Percentiles rank a stretch among this genome's conserved stretches.
These are phyloP conservation scores for Clavulina sp. DNA, from an alignment of 768 basidiomycete genomes.

Conservation along the genomic window DNA sequence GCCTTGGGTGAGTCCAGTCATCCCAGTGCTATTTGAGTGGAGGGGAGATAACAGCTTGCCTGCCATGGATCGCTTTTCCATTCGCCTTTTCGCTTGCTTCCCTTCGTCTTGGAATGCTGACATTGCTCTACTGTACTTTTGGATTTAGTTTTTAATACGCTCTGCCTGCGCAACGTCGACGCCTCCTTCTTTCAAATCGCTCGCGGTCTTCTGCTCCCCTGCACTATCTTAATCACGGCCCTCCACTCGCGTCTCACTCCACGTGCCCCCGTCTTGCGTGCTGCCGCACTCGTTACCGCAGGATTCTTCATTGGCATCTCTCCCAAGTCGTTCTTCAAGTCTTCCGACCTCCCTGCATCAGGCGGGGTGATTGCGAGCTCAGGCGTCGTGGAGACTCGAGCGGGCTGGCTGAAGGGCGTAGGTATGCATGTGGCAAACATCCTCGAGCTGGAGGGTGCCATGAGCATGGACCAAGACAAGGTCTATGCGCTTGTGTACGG, in stretches of 20 bases:
- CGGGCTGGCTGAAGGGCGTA: no score
- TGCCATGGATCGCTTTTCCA: no score
- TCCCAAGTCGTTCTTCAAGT: constrained; percentile 24
- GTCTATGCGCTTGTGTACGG: constrained; percentile 38
- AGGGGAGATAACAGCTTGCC: no score
- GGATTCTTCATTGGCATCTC: constrained; percentile 66
- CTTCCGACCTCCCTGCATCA: background rate
- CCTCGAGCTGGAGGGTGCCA: no score
- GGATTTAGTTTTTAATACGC: constrained; percentile 64
- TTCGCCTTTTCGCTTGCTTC: constrained; percentile 38
- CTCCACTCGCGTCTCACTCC: constrained; percentile 37
- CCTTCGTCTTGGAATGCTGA: constrained; percentile 52
- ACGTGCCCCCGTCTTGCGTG: constrained; percentile 33
- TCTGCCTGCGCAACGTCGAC: constrained; percentile 62
- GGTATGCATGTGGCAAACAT: no score
- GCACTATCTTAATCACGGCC: constrained; percentile 61
- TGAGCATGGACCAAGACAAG: no score
- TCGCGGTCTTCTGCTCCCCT: constrained; percentile 62
- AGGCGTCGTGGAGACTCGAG: no score
- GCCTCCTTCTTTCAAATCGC: constrained; percentile 80
- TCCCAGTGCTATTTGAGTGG: no score
- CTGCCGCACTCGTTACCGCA: constrained; percentile 44
- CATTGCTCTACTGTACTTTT: no score
- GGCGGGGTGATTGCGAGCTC: no score
- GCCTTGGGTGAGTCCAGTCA: no score